phyloP scores from a whole-genome alignment of 176 grass and related monocot species.

The Olyra latifolia region DNA sequence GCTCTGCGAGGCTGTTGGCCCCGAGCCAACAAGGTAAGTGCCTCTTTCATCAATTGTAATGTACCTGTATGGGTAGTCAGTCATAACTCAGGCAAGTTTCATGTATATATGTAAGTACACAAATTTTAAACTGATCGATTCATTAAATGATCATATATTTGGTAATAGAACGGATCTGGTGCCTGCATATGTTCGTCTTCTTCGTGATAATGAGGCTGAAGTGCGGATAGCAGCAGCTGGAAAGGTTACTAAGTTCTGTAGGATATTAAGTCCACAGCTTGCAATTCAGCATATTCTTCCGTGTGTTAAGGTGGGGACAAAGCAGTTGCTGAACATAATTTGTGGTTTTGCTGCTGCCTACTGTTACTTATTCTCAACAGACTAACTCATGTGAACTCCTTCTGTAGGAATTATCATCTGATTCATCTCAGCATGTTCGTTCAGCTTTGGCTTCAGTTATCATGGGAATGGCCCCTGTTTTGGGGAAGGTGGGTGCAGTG shows the following conservation, averaged over 20 bases:
- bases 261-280: conserved; percentile 69
- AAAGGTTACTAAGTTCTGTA: conserved; percentile 95
- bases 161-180: conserved; percentile 68
- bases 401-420: conserved; percentile 73
- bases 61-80: neutral
- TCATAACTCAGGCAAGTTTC: neutral
- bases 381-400: conserved; percentile 7
- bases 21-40: conserved; percentile 76
- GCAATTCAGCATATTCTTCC: conserved; percentile 90
- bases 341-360: neutral
- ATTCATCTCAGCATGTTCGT: conserved; percentile 98
- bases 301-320: conserved; percentile 66
- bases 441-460: conserved; percentile 98
- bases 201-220: conserved; percentile 96
- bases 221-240: conserved; percentile 95
- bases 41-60: conserved; percentile 9
- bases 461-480: conserved; percentile 96
- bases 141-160: conserved; percentile 22
- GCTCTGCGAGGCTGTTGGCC: conserved; percentile 86
- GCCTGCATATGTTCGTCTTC: conserved; percentile 87
- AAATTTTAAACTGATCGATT: neutral
- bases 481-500: conserved; percentile 67
- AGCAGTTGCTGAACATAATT: neutral
- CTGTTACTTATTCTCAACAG: neutral
- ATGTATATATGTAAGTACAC: neutral